Conservation (phyloP, 192 early-diverging fungal genomes). For the Backusella circina region DNA sequence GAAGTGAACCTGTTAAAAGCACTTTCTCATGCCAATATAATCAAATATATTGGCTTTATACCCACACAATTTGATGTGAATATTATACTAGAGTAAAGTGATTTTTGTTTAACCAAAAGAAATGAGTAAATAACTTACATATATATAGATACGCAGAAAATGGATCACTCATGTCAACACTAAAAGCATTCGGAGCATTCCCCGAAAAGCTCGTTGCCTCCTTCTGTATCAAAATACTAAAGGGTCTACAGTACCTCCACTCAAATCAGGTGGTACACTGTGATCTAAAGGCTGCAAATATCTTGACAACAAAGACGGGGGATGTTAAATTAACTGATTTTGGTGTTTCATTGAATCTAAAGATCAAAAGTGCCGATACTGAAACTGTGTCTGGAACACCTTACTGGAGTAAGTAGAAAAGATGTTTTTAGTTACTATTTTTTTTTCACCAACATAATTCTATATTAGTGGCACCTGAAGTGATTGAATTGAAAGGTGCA, state of each 20-base stretch:
- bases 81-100: constrained; percentile 77
- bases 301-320: constrained; percentile 92
- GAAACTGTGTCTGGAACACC: constrained; percentile 76
- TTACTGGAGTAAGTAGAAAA: constrained; percentile 70
- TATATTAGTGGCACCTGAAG: constrained; percentile 72
- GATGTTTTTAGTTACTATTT: neutral
- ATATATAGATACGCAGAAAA: constrained; percentile 71
- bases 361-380: constrained; percentile 61
- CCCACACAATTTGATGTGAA: constrained; percentile 67
- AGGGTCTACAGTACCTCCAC: constrained; percentile 89
- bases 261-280: constrained; percentile 85
- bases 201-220: constrained; percentile 85
- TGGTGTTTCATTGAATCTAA: constrained; percentile 89
- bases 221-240: constrained; percentile 85
- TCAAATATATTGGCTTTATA: constrained; percentile 82
- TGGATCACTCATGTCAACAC: constrained; percentile 84
- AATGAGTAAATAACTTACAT: no score
- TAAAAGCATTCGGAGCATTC: constrained; percentile 87
- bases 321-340: constrained; percentile 96
- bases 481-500: constrained; percentile 89
- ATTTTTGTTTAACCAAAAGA: no score
- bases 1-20: constrained; percentile 86
- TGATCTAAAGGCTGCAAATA: constrained; percentile 96
- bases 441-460: constrained; percentile 1
- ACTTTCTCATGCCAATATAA: constrained; percentile 76